phyloP scores from a whole-genome alignment of 1,139 yeast species.

The Suhomyces kunorum region DNA sequence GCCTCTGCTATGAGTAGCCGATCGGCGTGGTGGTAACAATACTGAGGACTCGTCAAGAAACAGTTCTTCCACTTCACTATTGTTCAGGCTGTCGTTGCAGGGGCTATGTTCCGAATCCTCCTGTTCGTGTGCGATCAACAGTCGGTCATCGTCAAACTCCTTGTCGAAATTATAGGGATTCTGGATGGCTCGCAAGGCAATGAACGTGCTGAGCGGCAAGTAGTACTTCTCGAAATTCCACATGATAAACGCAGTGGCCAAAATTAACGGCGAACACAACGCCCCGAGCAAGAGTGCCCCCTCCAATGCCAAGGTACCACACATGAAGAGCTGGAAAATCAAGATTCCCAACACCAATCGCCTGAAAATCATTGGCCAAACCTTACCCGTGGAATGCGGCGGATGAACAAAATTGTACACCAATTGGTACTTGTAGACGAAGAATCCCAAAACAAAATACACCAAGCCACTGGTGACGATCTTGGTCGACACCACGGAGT shows the following conservation, averaged over 20 bases:
- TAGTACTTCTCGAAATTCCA: constrained; percentile 63
- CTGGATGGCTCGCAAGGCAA: constrained; percentile 63
- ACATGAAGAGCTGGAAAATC: constrained; percentile 65
- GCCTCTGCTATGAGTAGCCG: constrained; percentile 3
- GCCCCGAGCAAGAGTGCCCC: constrained; percentile 56
- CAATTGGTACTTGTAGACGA: constrained; percentile 65
- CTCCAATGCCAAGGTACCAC: constrained; percentile 67
- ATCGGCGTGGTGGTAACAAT: constrained; percentile 23
- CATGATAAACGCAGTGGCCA: constrained; percentile 49
- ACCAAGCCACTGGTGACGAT: constrained; percentile 64
- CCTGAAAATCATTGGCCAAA: constrained; percentile 67
- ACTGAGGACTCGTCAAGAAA: constrained; percentile 32
- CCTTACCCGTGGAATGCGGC: constrained; percentile 69
- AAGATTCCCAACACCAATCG: constrained; percentile 59
- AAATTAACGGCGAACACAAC: constrained; percentile 53
- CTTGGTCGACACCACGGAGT: constrained; percentile 65
- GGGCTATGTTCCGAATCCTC: constrained; percentile 6
- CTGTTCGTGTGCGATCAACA: constrained; percentile 16
- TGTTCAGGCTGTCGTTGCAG: constrained; percentile 12
- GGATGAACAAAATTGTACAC: constrained; percentile 69
- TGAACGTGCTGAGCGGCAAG: constrained; percentile 58
- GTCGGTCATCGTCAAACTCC: constrained; percentile 42
- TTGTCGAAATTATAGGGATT: constrained; percentile 44
- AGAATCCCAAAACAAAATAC: constrained; percentile 63
- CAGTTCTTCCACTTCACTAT: constrained; percentile 14